A percentile compares a stretch with the other conserved stretches of the same genome.
phyloP scores from a whole-genome alignment of 1,284 basidiomycete species.

The Rhodotorula sp. region DNA sequence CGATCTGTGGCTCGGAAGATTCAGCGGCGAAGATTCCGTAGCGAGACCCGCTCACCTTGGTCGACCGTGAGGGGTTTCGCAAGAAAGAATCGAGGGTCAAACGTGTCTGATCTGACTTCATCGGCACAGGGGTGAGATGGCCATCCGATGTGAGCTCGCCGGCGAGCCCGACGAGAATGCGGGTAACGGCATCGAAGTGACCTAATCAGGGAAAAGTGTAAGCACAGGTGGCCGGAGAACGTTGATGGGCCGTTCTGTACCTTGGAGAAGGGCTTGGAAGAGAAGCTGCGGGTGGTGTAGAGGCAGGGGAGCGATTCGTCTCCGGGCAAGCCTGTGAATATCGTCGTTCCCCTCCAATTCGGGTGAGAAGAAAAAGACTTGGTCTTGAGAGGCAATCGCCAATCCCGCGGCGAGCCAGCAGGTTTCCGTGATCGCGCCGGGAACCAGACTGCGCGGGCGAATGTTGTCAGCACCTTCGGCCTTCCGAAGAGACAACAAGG shows the following conservation, averaged over 20 bases:
- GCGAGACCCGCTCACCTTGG: background rate
- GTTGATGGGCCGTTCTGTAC: conserved; percentile 53
- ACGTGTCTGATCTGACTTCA: conserved; percentile 2
- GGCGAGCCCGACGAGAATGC: conserved; percentile 55
- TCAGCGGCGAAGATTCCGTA: background rate
- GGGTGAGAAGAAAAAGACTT: conserved; percentile 65
- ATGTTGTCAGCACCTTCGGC: background rate
- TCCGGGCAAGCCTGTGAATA: conserved; percentile 44
- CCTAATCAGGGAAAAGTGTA: conserved; percentile 62
- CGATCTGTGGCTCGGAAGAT: background rate
- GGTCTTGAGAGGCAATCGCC: conserved; percentile 65
- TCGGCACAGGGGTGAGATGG: conserved; percentile 11
- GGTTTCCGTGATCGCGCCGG: conserved; percentile 74
- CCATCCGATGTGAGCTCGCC: conserved; percentile 33
- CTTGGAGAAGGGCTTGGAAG: conserved; percentile 85
- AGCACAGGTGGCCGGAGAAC: background rate
- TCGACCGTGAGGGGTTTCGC: background rate
- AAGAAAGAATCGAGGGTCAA: conserved; percentile 24
- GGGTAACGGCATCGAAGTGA: conserved; percentile 75
- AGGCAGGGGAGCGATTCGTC: conserved; percentile 65
- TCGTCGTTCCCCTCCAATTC: conserved; percentile 52
- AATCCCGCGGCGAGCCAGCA: conserved; percentile 77
- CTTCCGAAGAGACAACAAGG: background rate
- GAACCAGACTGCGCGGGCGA: conserved; percentile 60
- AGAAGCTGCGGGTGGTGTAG: conserved; percentile 90